Base-by-base conservation (phyloP, 106 monocot genomes). In the Dendrobium chrysotoxum region DNA sequence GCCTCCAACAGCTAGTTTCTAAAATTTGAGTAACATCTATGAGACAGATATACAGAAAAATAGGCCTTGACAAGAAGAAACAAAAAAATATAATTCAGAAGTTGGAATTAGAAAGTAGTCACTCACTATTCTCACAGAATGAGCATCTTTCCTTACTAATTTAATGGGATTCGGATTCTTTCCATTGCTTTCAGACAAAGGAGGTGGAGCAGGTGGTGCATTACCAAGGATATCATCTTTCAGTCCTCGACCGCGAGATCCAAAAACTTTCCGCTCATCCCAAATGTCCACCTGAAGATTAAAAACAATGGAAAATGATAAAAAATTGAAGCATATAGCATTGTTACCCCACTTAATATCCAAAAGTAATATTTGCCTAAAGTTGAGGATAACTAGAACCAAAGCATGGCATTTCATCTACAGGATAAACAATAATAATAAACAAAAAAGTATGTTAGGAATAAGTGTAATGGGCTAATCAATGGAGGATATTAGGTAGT, bases 241-340 rank as follows among this genome's bases (percentile, higher is more conserved):
- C 79, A 99, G 90, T 26, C 85, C 79, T 77, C 81, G 85, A 13
- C 88, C 89, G 81, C 91, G 99, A 65, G 99, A 95, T 42, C 99
- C 99, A 93, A 99, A 99, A 4, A 99, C 99, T 82, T 95, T 99
- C 41, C 99, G 89, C 38, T 99, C 93, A 80, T 99, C 99, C 99
- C 99, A 99, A 50, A 99, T 99, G 40, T 83, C 83, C 39, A 95
- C 91, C 99, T 99, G 88, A 75, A 61, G 57, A 71, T 35, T 45
- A n/a, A 71, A 30, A 28, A 71, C 28, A 71, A 71, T 30, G 28
- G 6, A 40, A 74, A 74, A 74, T 61, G 21, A 50, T 21, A 74
- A 74, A 15, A 18, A 42, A 1, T 41, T 39, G 17, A 73, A 1
- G 35, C 35, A 35, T 18, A 74, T 21, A 4, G 21, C 2, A 40